Evolutionary conservation across 345 rosid genomes (phyloP).

Genomic region (Clarkia xantiana): DNA sequence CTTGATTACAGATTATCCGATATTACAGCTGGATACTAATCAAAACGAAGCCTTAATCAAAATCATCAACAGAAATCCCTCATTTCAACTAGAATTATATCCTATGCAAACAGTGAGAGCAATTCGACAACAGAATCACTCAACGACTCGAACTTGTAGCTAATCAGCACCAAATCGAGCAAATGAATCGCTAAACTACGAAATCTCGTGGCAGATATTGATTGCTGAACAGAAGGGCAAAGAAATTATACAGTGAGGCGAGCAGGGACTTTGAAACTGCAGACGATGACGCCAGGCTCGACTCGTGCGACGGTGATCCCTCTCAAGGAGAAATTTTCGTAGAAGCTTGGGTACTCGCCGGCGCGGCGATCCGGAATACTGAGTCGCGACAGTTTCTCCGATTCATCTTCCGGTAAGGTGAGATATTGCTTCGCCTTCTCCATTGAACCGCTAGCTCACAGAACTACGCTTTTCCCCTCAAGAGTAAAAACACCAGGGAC

Average conservation of each 20-base stretch:
- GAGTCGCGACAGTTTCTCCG: constrained; percentile 32
- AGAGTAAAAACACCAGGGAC: no score
- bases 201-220: neutral
- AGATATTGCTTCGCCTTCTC: constrained; percentile 42
- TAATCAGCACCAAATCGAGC: no score
- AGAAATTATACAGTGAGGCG: constrained; percentile 53
- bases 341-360: constrained; percentile 33
- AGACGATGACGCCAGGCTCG: constrained; percentile 52
- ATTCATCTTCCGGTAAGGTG: constrained; percentile 28
- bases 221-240: neutral
- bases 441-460: constrained; percentile 14
- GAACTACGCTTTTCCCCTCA: no score
- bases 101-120: no score
- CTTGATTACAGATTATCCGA: no score
- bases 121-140: no score
- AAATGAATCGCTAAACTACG: no score
- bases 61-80: no score
- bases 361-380: constrained; percentile 24
- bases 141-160: no score
- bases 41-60: no score
- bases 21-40: no score
- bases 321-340: constrained; percentile 41
- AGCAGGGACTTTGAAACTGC: constrained; percentile 71
- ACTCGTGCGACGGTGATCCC: constrained; percentile 75
- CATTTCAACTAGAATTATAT: no score